Evolutionary conservation across 2,329 filamentous ascomycete genomes (phyloP), one percentile per base, ranked within the genome.

Genomic region (Meredithiella fracta): DNA sequence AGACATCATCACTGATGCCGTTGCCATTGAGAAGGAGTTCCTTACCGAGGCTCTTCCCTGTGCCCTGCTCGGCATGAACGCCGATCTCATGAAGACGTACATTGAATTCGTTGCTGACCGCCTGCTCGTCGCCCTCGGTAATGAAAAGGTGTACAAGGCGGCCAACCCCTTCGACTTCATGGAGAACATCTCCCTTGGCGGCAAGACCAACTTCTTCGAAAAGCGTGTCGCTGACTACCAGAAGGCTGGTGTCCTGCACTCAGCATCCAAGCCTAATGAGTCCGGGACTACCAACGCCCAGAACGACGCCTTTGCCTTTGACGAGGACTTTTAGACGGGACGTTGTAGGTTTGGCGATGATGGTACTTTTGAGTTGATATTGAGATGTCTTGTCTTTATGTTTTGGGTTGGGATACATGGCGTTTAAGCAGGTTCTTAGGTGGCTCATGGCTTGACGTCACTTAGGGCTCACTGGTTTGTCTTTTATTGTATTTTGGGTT

Each of bases 181-280:
- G 92, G 92, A 98, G 79, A 96, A 95, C 74, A 98, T 98, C 72
- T 97, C 92, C 22, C 80, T 98, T 9, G 87, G 89, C 54, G 92
- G 92, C 72, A 98, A 98, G 86, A 98, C 92, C 69, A 98, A 98
- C 82, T 98, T 98, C 81, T 98, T 98, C 70, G 92, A 98, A 85
- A 98, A 98, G 86, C 88, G 92, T 64, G 92, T 98, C 58, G 92
- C 85, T 69, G 92, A 98, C 67, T 98, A 98, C 80, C 92, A 98
- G 74, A 98, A 98, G 80, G 90, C 92, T 38, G 92, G 92, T 76
- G 91, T 98, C 70, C 94, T 98, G 88, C 84, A 84, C 66, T 90
- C 86, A 73, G 86, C 83, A 64, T 86, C 85, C 73, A 89, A 89
- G 75, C 73, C 77, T 20, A 69, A 74, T 8, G 69, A 68, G 4